Percentiles rank a stretch among this genome's conserved stretches.
Conservation (phyloP, 345 rosid genomes). For the Carallia pectinifolia region DNA sequence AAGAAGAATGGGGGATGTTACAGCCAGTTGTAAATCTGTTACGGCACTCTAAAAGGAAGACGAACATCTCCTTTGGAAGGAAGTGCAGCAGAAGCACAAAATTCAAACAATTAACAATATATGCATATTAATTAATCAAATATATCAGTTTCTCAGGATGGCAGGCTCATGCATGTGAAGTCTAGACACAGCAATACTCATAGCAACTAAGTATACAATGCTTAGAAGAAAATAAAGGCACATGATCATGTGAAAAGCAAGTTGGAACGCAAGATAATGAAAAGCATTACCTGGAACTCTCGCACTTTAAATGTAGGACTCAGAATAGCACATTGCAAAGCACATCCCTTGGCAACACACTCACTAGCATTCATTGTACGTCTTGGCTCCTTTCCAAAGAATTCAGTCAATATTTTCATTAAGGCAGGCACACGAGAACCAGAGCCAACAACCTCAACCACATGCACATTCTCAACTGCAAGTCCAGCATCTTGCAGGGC, state of each 20-base stretch:
- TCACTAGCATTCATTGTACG: constrained; percentile 69
- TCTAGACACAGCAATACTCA: background rate
- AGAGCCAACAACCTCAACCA: constrained; percentile 72
- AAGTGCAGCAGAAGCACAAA: too few species aligned
- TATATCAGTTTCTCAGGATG: too few species aligned
- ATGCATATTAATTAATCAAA: too few species aligned
- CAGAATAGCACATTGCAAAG: constrained; percentile 75
- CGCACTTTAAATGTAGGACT: constrained; percentile 84
- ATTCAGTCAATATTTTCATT: constrained; percentile 39
- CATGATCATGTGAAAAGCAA: background rate
- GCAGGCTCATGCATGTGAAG: too few species aligned
- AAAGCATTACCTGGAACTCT: constrained; percentile 66
- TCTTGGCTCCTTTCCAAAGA: constrained; percentile 56
- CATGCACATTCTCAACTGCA: constrained; percentile 44
- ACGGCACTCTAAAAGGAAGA: too few species aligned
- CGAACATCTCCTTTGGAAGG: too few species aligned
- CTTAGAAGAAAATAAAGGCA: background rate
- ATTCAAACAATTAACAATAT: too few species aligned
- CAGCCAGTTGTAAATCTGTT: too few species aligned
- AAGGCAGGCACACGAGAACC: constrained; percentile 68
- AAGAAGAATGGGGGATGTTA: too few species aligned
- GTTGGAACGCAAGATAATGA: background rate
- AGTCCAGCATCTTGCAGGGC: constrained; percentile 58
- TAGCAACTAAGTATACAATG: background rate
- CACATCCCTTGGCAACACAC: constrained; percentile 71